These are phyloP conservation scores for Guillardia theta DNA, from an alignment of 78 protist genomes.

Conservation along the genomic window DNA sequence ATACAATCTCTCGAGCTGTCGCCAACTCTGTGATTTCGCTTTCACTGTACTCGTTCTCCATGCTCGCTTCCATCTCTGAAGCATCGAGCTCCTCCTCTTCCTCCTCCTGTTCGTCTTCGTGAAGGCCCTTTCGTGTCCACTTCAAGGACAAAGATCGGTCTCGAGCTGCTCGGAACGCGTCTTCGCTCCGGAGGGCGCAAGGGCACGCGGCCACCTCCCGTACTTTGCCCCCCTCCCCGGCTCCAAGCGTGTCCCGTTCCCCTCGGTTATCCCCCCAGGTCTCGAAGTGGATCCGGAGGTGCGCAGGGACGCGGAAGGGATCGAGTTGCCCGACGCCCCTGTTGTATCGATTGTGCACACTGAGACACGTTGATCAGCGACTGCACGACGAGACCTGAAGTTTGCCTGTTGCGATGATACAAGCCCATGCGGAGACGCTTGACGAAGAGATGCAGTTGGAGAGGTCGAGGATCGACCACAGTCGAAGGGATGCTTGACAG, in stretches of 20 bases:
- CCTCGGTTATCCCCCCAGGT: neutral
- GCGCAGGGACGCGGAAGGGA: neutral
- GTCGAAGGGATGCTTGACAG: neutral
- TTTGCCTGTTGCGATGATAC: neutral
- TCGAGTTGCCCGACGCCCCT: neutral
- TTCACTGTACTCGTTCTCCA: neutral
- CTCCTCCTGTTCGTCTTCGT: neutral
- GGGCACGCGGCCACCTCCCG: neutral
- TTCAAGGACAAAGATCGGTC: neutral
- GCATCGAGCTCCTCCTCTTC: neutral
- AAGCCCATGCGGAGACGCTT: neutral
- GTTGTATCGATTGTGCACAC: neutral
- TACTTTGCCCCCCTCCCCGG: neutral
- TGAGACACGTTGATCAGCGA: no score
- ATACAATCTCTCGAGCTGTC: neutral
- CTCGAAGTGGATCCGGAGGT: neutral
- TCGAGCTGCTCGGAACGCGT: neutral
- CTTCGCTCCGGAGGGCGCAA: neutral
- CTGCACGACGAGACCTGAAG: no score
- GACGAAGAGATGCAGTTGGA: neutral
- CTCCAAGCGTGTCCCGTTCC: neutral
- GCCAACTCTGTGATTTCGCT: neutral
- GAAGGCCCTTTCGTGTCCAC: neutral
- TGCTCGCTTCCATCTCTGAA: neutral
- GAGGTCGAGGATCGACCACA: constrained; percentile 11